phyloP scores from a whole-genome alignment of 2,329 filamentous ascomycete genomes.

The Xylaria sp. region DNA sequence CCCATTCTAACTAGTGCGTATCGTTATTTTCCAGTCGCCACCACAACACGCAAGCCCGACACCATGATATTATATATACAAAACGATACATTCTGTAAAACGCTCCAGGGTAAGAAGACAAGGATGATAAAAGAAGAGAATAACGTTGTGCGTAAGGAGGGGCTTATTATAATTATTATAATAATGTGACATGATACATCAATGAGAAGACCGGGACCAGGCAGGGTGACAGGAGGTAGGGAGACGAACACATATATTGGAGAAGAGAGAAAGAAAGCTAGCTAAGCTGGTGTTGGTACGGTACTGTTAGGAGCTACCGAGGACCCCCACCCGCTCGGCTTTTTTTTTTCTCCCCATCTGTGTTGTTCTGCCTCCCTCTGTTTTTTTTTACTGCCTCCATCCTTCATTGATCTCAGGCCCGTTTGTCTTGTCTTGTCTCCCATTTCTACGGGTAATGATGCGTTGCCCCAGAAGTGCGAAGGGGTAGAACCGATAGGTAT shows the following conservation, averaged over 20 bases:
- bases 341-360: conserved; percentile 20
- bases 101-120: neutral
- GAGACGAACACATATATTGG: conserved; percentile 30
- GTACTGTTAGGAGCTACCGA: conserved; percentile 35
- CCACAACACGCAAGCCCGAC: neutral
- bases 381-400: neutral
- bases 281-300: conserved; percentile 33
- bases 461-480: neutral
- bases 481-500: neutral
- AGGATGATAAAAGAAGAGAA: conserved; percentile 4
- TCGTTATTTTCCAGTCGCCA: neutral
- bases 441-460: neutral
- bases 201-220: neutral
- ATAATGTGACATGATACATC: neutral
- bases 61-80: conserved; percentile 23
- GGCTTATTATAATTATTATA: neutral
- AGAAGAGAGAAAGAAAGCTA: conserved; percentile 12
- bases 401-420: neutral
- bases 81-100: conserved; percentile 9
- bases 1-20: neutral
- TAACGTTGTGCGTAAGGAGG: neutral
- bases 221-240: conserved; percentile 4
- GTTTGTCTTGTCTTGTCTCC: conserved; percentile 14
- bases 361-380: conserved; percentile 14
- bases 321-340: conserved; percentile 32